Evolutionary conservation across 1,284 basidiomycete species (phyloP).

Genomic region (Omphalotus olearius): DNA sequence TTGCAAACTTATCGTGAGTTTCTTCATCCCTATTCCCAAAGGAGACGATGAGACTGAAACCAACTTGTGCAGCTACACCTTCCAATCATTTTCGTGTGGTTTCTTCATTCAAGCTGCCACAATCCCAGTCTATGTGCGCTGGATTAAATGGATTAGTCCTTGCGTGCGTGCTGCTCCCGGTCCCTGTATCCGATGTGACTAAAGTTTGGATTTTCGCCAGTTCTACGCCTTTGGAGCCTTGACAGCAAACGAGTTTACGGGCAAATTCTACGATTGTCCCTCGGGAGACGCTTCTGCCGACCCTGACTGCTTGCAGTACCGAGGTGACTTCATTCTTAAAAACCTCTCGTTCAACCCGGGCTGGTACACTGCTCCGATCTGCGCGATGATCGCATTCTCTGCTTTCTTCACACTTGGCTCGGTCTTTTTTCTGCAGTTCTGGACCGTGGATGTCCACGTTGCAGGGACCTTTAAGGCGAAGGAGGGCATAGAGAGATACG

Average conservation of each 20-base stretch:
- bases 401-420: slow-evolving; percentile 20
- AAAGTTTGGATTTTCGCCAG: neutral
- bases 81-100: slow-evolving; percentile 24
- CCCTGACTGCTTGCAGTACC: slow-evolving; percentile 15
- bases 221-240: slow-evolving; percentile 18
- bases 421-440: slow-evolving; percentile 4
- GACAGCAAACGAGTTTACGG: slow-evolving; percentile 15
- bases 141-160: slow-evolving; percentile 31
- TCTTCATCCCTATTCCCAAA: neutral
- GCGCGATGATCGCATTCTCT: slow-evolving; percentile 32
- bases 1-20: slow-evolving; percentile 19
- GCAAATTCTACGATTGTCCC: slow-evolving; percentile 16
- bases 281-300: slow-evolving; percentile 10
- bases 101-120: slow-evolving; percentile 27
- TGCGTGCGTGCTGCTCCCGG: neutral
- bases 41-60: neutral
- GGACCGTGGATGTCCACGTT: slow-evolving; percentile 8
- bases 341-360: slow-evolving; percentile 12
- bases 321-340: slow-evolving; percentile 14
- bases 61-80: slow-evolving; percentile 20
- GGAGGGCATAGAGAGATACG: slow-evolving; percentile 4
- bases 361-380: slow-evolving; percentile 19
- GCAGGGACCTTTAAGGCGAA: slow-evolving; percentile 5
- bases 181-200: neutral
- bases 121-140: slow-evolving; percentile 34